Conservation (phyloP, 805 yeast species). For the Maudiozyma barnettii region DNA sequence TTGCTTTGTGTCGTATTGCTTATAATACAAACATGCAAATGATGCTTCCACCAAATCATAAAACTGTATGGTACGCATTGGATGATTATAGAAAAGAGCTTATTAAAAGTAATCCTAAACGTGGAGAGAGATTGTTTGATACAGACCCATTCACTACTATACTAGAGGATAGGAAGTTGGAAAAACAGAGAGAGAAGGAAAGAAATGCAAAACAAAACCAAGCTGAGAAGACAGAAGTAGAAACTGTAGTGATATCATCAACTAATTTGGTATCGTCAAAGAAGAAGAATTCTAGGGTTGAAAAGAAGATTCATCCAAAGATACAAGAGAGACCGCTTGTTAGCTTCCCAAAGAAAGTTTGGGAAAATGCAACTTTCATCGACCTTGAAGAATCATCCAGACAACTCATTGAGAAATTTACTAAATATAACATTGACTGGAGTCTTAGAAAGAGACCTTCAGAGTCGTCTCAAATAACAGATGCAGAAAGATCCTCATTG, state of each 20-base stretch:
- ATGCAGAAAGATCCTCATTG: slow-evolving; percentile 11
- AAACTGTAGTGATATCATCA: slow-evolving; percentile 36
- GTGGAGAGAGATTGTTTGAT: slow-evolving; percentile 46
- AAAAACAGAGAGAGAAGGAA: slow-evolving; percentile 39
- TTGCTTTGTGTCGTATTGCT: slow-evolving; percentile 69
- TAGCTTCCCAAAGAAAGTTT: slow-evolving; percentile 41
- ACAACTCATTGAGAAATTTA: slow-evolving; percentile 48
- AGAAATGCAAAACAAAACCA: slow-evolving; percentile 36
- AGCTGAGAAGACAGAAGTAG: slow-evolving; percentile 41
- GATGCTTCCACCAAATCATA: slow-evolving; percentile 78
- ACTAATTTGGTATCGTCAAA: background rate
- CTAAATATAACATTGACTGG: slow-evolving; percentile 54
- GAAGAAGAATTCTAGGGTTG: background rate
- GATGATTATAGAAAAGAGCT: slow-evolving; percentile 49
- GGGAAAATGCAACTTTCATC: slow-evolving; percentile 63
- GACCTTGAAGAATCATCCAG: slow-evolving; percentile 60
- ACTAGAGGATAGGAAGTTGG: slow-evolving; percentile 44
- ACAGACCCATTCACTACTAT: slow-evolving; percentile 69
- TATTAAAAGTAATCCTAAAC: slow-evolving; percentile 36
- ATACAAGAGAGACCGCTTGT: slow-evolving; percentile 11
- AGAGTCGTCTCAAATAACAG: slow-evolving; percentile 3
- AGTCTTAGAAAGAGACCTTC: slow-evolving; percentile 10
- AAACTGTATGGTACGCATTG: slow-evolving; percentile 65
- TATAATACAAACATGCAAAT: slow-evolving; percentile 75
- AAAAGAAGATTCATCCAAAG: background rate